Evolutionary conservation across 805 yeast genomes (phyloP).

Genomic region (Lachancea sp.): DNA sequence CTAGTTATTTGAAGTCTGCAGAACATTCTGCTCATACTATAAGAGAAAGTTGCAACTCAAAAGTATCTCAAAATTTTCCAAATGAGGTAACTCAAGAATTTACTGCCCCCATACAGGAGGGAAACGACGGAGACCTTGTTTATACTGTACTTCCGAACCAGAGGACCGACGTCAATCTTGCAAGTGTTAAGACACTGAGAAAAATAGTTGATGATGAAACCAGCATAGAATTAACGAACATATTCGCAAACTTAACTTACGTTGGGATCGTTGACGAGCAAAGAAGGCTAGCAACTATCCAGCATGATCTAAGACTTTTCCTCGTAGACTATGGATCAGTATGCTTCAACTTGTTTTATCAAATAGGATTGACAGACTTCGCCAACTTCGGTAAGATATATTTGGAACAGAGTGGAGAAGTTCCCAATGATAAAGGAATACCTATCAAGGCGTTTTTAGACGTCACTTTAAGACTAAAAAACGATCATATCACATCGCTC

Average conservation of each 20-base stretch:
- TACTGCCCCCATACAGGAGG: neutral
- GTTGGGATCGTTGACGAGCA: slow-evolving; percentile 77
- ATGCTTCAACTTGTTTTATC: slow-evolving; percentile 68
- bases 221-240: slow-evolving; percentile 52
- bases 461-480: slow-evolving; percentile 16
- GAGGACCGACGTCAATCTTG: slow-evolving; percentile 42
- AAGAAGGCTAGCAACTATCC: slow-evolving; percentile 73
- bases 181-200: slow-evolving; percentile 54
- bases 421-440: slow-evolving; percentile 12
- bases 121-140: neutral
- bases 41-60: neutral
- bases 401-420: slow-evolving; percentile 29
- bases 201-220: slow-evolving; percentile 41
- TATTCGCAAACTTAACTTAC: slow-evolving; percentile 63
- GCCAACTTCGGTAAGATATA: slow-evolving; percentile 66
- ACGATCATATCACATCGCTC: slow-evolving; percentile 23
- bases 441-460: slow-evolving; percentile 16
- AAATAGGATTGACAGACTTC: slow-evolving; percentile 69
- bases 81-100: neutral
- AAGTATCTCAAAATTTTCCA: neutral
- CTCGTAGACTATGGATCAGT: slow-evolving; percentile 75
- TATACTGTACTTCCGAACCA: slow-evolving; percentile 23
- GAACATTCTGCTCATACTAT: neutral
- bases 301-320: slow-evolving; percentile 69
- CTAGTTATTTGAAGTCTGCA: slow-evolving; percentile 20